phyloP scores from a whole-genome alignment of 2,329 filamentous ascomycete genomes.

The Colletotrichum gloeosporioides region DNA sequence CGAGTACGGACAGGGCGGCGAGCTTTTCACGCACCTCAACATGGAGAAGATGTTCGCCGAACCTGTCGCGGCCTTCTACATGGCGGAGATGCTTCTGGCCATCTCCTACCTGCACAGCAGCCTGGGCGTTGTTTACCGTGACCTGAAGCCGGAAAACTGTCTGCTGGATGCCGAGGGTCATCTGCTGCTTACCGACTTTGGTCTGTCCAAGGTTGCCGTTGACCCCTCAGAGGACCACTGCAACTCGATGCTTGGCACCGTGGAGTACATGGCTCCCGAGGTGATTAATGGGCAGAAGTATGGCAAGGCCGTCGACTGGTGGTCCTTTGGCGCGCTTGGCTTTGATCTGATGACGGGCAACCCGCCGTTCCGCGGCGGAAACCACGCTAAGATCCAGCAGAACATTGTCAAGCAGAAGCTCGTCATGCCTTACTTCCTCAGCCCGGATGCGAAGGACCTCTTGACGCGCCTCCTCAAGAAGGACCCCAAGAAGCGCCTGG shows the following conservation, averaged over 20 bases:
- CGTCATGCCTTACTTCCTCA: conserved; percentile 85
- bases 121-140: conserved; percentile 93
- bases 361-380: conserved; percentile 88
- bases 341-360: conserved; percentile 92
- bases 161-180: conserved; percentile 91
- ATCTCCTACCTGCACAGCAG: conserved; percentile 91
- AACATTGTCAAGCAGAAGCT: conserved; percentile 96
- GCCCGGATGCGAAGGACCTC: conserved; percentile 91
- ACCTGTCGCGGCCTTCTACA: conserved; percentile 91
- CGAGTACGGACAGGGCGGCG: conserved; percentile 96
- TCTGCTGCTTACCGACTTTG: conserved; percentile 94
- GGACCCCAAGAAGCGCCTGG: conserved; percentile 88
- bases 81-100: conserved; percentile 96
- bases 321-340: conserved; percentile 92
- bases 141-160: conserved; percentile 97
- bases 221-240: conserved; percentile 67
- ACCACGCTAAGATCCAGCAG: conserved; percentile 93
- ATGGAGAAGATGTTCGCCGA: conserved; percentile 96
- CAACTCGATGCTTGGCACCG: conserved; percentile 90
- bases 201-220: conserved; percentile 91
- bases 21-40: conserved; percentile 93
- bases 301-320: conserved; percentile 96
- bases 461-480: conserved; percentile 90
- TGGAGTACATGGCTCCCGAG: conserved; percentile 99
- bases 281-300: conserved; percentile 88